Evolutionary conservation across 495 filamentous ascomycete genomes (phyloP).

Genomic region (Penicillium robsamsonii): DNA sequence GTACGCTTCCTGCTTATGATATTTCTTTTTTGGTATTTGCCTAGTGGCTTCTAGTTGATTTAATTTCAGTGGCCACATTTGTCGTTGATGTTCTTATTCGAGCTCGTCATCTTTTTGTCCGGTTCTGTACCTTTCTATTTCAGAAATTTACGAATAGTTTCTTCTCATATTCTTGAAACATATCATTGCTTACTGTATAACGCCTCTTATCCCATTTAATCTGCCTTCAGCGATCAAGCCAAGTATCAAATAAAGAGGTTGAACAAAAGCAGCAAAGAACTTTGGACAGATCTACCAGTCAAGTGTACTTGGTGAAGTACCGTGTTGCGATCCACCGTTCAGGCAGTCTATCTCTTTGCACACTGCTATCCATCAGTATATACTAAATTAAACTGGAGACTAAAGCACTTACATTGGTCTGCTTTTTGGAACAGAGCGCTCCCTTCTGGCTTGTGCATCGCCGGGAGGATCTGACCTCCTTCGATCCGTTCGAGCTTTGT

Average conservation of each 20-base stretch:
- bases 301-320: slow-evolving; percentile 8
- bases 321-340: slow-evolving; percentile 14
- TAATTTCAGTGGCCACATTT: not conserved
- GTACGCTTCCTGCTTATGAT: not conserved
- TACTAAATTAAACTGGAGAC: not conserved
- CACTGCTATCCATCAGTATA: slow-evolving; percentile 17
- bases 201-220: not conserved
- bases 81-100: not conserved
- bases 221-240: not conserved
- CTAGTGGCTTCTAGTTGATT: not conserved
- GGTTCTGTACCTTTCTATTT: not conserved
- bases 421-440: slow-evolving; percentile 35
- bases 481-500: slow-evolving; percentile 27
- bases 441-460: slow-evolving; percentile 30
- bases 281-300: slow-evolving; percentile 19
- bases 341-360: slow-evolving; percentile 38
- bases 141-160: not conserved
- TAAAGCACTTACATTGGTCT: slow-evolving; percentile 31
- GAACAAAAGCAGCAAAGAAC: not conserved
- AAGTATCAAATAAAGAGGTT: not conserved
- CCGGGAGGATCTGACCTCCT: slow-evolving; percentile 29
- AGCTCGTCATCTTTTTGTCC: not conserved
- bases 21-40: not conserved
- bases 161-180: not conserved
- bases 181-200: not conserved